Conservation (phyloP, 805 yeast genomes). For the Candida succiphila region DNA sequence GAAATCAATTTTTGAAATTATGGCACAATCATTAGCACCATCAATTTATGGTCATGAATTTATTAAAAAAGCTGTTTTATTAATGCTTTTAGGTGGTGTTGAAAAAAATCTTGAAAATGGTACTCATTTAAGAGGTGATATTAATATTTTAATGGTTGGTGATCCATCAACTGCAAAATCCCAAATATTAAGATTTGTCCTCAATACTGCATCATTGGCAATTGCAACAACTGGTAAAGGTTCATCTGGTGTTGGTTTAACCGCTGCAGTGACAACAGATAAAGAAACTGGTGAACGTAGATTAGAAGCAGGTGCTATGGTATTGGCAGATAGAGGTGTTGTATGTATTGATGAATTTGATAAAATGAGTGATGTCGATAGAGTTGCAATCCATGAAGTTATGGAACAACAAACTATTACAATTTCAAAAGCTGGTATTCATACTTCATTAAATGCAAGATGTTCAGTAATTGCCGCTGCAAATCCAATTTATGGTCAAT, state of each 20-base stretch:
- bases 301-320: slow-evolving; percentile 99
- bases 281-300: slow-evolving; percentile 95
- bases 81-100: slow-evolving; percentile 88
- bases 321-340: slow-evolving; percentile 91
- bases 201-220: slow-evolving; percentile 91
- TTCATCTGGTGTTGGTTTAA: slow-evolving; percentile 98
- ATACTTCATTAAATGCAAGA: slow-evolving; percentile 91
- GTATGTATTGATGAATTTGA: slow-evolving; percentile 99
- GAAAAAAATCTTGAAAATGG: slow-evolving; percentile 93
- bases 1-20: slow-evolving; percentile 61
- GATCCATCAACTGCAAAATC: slow-evolving; percentile 99
- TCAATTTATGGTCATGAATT: slow-evolving; percentile 90
- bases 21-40: slow-evolving; percentile 87
- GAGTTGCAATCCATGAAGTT: slow-evolving; percentile 98
- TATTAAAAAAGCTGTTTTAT: slow-evolving; percentile 81
- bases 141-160: slow-evolving; percentile 92
- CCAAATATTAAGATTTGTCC: slow-evolving; percentile 86
- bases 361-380: slow-evolving; percentile 92
- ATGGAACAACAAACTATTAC: slow-evolving; percentile 99
- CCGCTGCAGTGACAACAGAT: slow-evolving; percentile 96
- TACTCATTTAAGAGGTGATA: slow-evolving; percentile 96
- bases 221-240: slow-evolving; percentile 99
- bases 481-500: slow-evolving; percentile 94
- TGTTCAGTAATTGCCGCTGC: slow-evolving; percentile 98
- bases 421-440: slow-evolving; percentile 96